Percentiles rank a stretch among this genome's conserved stretches.
Evolutionary conservation across 1,284 basidiomycete genomes (phyloP).

Genomic region (Ganoderma lingzhi): DNA sequence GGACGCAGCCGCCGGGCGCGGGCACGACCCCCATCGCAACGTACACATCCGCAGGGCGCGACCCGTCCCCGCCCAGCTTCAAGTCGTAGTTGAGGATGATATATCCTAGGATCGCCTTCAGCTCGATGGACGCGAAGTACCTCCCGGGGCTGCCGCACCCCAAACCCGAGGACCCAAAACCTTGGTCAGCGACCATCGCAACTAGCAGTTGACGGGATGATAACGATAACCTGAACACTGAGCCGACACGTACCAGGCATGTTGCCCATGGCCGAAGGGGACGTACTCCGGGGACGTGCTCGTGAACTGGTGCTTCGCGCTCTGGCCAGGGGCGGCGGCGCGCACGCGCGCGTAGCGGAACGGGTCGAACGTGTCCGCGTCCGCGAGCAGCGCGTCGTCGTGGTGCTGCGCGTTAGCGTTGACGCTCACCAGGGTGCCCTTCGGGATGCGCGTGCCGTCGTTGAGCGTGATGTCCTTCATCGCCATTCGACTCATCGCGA

Average conservation of each 20-base stretch:
- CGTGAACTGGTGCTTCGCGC: conserved; percentile 36
- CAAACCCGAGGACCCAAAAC: too few species aligned
- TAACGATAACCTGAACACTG: too few species aligned
- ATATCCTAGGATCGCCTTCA: conserved; percentile 43
- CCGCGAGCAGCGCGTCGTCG: conserved; percentile 26
- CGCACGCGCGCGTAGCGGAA: conserved; percentile 55
- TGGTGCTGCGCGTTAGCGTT: conserved; percentile 18
- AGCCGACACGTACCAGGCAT: not conserved
- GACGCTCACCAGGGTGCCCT: conserved; percentile 35
- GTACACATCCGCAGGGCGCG: not conserved
- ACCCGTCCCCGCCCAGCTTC: not conserved
- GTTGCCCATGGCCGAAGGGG: conserved; percentile 36
- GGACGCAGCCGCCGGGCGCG: not conserved
- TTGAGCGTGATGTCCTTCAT: conserved; percentile 49
- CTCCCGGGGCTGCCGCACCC: conserved; percentile 47
- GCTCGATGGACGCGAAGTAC: conserved; percentile 54
- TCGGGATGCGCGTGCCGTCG: conserved; percentile 51
- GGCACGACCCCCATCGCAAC: not conserved
- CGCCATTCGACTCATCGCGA: conserved; percentile 43
- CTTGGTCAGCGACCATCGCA: too few species aligned
- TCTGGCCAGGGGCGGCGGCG: conserved; percentile 18
- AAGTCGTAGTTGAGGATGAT: not conserved
- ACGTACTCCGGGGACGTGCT: conserved; percentile 35
- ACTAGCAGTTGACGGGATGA: too few species aligned
- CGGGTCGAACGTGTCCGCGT: conserved; percentile 45